Percentiles rank a stretch among this genome's conserved stretches.
phyloP scores from a whole-genome alignment of 2,329 filamentous ascomycete species.

The Pseudocercospora macadamiae region DNA sequence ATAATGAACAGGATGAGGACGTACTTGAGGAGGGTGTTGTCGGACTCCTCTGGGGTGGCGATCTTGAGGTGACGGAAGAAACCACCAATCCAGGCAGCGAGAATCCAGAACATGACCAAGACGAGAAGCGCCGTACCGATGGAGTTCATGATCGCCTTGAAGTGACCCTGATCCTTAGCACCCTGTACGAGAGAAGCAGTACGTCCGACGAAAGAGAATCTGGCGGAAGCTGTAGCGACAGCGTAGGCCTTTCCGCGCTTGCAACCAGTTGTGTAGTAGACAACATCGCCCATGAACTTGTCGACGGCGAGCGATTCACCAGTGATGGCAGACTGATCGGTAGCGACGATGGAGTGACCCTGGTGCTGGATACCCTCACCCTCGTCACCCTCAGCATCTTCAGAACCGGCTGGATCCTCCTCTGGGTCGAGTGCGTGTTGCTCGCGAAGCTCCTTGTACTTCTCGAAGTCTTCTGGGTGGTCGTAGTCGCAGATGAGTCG shows the following conservation, averaged over 20 bases:
- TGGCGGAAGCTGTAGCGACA: conserved; percentile 68
- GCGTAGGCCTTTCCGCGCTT: conserved; percentile 78
- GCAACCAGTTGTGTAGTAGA: conserved; percentile 80
- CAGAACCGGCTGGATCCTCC: conserved; percentile 62
- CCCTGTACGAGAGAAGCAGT: conserved; percentile 75
- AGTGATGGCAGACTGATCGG: conserved; percentile 79
- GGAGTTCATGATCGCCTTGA: conserved; percentile 83
- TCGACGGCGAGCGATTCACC: conserved; percentile 79
- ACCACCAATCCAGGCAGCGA: conserved; percentile 74
- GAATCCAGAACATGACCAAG: conserved; percentile 76
- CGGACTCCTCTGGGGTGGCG: conserved; percentile 59
- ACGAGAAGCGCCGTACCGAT: conserved; percentile 75
- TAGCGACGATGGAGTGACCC: conserved; percentile 69
- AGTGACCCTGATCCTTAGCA: conserved; percentile 75
- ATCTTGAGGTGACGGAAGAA: conserved; percentile 74
- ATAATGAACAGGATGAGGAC: conserved; percentile 73
- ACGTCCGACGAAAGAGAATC: conserved; percentile 75
- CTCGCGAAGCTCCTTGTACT: conserved; percentile 66
- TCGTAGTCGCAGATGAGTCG: conserved; percentile 74
- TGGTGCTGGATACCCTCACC: conserved; percentile 64
- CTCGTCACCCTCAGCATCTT: conserved; percentile 61
- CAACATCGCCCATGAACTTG: conserved; percentile 75
- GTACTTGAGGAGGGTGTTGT: conserved; percentile 69
- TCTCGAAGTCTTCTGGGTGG: conserved; percentile 66
- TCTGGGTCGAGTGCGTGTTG: conserved; percentile 57